A percentile compares a stretch with the other conserved stretches of the same genome.
phyloP scores from a whole-genome alignment of 2,329 filamentous ascomycete species.

The Xylariaceae sp. region DNA sequence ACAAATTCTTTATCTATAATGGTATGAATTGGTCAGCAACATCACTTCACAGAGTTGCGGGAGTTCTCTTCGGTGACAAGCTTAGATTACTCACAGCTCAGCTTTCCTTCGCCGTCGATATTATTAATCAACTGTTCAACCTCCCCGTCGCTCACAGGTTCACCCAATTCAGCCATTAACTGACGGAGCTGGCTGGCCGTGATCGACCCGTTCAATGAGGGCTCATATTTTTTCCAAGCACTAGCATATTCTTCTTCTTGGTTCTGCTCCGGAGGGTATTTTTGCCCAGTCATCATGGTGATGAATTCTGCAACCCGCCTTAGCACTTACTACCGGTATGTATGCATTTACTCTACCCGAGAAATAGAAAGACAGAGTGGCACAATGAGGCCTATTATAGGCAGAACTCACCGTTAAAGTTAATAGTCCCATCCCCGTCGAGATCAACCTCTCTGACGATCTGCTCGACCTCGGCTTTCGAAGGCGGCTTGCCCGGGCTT shows the following conservation, averaged over 20 bases:
- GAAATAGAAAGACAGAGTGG: too few species aligned
- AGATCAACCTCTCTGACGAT: conserved; percentile 49
- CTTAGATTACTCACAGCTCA: conserved; percentile 43
- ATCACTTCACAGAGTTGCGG: too few species aligned
- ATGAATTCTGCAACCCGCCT: conserved; percentile 47
- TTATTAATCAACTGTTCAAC: conserved; percentile 44
- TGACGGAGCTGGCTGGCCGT: conserved; percentile 45
- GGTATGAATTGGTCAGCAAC: too few species aligned
- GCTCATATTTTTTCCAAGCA: conserved; percentile 47
- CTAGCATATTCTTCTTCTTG: conserved; percentile 39
- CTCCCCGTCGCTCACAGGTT: conserved; percentile 44
- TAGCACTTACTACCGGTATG: not conserved
- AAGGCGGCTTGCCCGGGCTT: conserved; percentile 40
- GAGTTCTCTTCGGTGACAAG: too few species aligned
- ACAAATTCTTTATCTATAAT: too few species aligned
- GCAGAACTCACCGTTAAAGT: conserved; percentile 45
- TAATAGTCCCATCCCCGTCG: conserved; percentile 48
- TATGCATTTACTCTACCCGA: not conserved
- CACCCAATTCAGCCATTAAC: conserved; percentile 42
- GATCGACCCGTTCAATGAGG: conserved; percentile 44
- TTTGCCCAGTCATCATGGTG: conserved; percentile 51
- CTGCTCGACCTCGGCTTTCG: conserved; percentile 45
- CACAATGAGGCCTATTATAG: not conserved
- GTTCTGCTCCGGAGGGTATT: conserved; percentile 37
- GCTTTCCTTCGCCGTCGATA: conserved; percentile 45